Evolutionary conservation across 176 grass and related monocot genomes (phyloP), one percentile per base, ranked within the genome.

Genomic region (bread wheat (Triticum aestivum)): DNA sequence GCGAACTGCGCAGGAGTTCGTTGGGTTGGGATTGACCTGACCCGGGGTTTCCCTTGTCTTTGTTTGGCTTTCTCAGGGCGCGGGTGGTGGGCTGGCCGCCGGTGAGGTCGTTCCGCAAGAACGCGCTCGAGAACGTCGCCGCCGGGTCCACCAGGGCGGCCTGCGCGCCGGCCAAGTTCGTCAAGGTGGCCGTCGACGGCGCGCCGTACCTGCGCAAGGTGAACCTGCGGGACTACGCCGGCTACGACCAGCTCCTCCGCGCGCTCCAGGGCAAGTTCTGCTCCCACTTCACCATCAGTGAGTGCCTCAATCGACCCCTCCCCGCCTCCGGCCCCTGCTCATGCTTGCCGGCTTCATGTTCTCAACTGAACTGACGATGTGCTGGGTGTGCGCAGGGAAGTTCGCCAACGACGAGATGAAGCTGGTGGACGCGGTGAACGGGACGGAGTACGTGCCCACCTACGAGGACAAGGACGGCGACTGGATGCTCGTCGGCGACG

Each of bases 401-500:
- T 95, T 92, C 20, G 91, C 78, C 0, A 91, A 98, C 23, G 97
- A 94, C 37, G 93, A 94, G 86, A 94, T 85, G 86, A 94, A 94
- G 84, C 86, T 96, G 67, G 94, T 99, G 58, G 97, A 94, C 77
- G 89, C 90, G 0, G 87, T 93, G 87, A 93, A 94, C 33, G 97
- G 94, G 77, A 96, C 94, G 59, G 92, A 97, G 89, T 99, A 97
- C 75, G 90, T 96, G 61, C 97, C 97, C 11, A 99, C 97, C 29
- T 99, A 99, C 69, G 97, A 99, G 92, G 97, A 99, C 91, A 99
- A 99, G 87, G 97, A 99, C 66, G 90, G 94, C 15, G 97, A 99
- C 71, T 99, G 94, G 97, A 99, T 99, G 97, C 97, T 99, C 56
- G 90, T 94, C 65, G 97, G 97, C 51, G 97, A 99, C 81, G 97